These are phyloP conservation scores for Trypanosoma mega DNA, from an alignment of 208 protist species.

Conservation along the genomic window DNA sequence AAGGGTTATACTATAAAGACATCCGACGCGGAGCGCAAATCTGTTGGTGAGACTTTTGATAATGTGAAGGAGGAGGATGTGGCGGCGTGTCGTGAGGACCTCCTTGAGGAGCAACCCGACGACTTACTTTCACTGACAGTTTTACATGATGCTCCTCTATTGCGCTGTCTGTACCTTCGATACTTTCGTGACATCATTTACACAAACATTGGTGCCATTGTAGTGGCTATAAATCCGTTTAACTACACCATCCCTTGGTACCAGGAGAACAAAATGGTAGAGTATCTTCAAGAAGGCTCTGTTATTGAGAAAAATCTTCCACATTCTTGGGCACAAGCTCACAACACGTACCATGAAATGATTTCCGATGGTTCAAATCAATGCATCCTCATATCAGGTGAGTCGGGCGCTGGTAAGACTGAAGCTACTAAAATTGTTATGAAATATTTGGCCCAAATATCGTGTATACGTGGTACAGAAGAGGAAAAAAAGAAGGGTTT, in stretches of 20 bases:
- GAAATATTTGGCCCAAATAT: slow-evolving; percentile 41
- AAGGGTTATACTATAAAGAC: slow-evolving; percentile 15
- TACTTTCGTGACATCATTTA: slow-evolving; percentile 51
- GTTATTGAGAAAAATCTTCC: slow-evolving; percentile 37
- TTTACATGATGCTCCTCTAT: slow-evolving; percentile 38
- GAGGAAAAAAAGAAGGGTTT: slow-evolving; percentile 20
- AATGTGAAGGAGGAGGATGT: slow-evolving; percentile 1
- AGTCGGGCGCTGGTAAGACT: slow-evolving; percentile 49
- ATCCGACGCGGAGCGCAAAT: slow-evolving; percentile 15
- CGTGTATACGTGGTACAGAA: slow-evolving; percentile 25
- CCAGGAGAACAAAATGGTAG: slow-evolving; percentile 33
- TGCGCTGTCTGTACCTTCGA: slow-evolving; percentile 33
- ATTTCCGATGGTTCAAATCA: slow-evolving; percentile 29
- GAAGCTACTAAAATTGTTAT: slow-evolving; percentile 45
- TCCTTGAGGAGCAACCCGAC: slow-evolving; percentile 28
- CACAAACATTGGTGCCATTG: slow-evolving; percentile 47
- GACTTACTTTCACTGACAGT: slow-evolving; percentile 39
- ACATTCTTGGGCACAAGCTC: slow-evolving; percentile 43
- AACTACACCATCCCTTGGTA: slow-evolving; percentile 45
- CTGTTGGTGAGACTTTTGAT: slow-evolving; percentile 19
- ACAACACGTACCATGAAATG: slow-evolving; percentile 42
- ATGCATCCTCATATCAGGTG: slow-evolving; percentile 48
- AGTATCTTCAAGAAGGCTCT: slow-evolving; percentile 34
- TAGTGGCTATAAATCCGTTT: slow-evolving; percentile 46
- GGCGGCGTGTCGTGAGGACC: slow-evolving; percentile 21